Conservation (phyloP, 306 rosid genomes). For the Heteromeles arbutifolia region DNA sequence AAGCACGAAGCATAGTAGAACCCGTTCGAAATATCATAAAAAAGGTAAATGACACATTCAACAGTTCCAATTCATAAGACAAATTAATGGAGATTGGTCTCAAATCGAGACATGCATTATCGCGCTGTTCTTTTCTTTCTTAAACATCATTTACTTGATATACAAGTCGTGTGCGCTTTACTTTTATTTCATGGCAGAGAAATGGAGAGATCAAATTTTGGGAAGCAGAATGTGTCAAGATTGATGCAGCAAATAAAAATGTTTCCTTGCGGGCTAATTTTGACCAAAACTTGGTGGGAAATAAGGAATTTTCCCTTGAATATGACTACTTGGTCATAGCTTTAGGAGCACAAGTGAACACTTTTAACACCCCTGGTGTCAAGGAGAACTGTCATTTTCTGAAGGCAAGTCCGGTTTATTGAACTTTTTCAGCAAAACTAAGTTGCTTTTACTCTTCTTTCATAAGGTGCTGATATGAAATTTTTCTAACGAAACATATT, state of each 20-base stretch:
- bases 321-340: conserved; percentile 85
- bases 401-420: conserved; percentile 43
- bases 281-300: conserved; percentile 47
- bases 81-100: no score
- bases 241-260: conserved; percentile 69
- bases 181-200: conserved; percentile 39
- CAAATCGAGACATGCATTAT: no score
- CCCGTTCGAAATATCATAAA: conserved; percentile 76
- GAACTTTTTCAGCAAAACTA: not conserved
- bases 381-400: conserved; percentile 80
- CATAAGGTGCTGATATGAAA: not conserved
- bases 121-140: not conserved
- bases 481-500: conserved; percentile 10
- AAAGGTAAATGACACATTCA: conserved; percentile 46
- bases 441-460: not conserved
- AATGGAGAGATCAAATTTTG: conserved; percentile 67
- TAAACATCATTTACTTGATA: not conserved
- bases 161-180: not conserved
- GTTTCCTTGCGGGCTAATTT: conserved; percentile 51
- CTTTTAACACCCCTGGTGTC: conserved; percentile 92
- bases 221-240: conserved; percentile 87
- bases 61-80: not conserved
- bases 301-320: conserved; percentile 60
- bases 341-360: conserved; percentile 83
- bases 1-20: conserved; percentile 94